A percentile compares a stretch with the other conserved stretches of the same genome.
Conservation (phyloP, 305 asterid genomes). For the Fraxinus angustifolia region DNA sequence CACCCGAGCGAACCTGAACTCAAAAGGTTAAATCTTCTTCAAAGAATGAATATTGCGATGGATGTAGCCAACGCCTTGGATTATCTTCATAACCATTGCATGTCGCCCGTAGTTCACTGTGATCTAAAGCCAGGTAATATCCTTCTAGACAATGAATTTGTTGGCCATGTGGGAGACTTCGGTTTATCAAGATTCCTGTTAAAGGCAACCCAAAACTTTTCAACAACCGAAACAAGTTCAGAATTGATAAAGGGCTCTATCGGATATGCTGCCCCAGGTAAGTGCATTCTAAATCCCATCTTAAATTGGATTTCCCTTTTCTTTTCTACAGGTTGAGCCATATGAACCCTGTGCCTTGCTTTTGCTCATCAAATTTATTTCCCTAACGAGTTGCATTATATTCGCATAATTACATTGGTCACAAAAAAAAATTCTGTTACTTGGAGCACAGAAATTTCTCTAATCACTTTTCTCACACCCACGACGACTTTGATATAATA, state of each 20-base stretch:
- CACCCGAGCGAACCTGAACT: conserved; percentile 5
- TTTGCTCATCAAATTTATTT: not conserved
- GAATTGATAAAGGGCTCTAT: conserved; percentile 14
- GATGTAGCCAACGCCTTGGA: conserved; percentile 24
- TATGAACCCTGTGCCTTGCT: not conserved
- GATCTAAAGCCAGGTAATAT: conserved; percentile 34
- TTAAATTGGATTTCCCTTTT: not conserved
- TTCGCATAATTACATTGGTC: not conserved
- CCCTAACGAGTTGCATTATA: not conserved
- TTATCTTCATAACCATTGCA: conserved; percentile 28
- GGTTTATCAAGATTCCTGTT: conserved; percentile 20
- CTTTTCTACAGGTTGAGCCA: not conserved
- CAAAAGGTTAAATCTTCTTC: not conserved
- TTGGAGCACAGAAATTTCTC: not conserved
- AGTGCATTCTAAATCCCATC: not conserved
- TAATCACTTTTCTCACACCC: not conserved
- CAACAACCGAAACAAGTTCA: conserved; percentile 16
- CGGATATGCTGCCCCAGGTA: conserved; percentile 27
- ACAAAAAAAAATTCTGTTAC: not conserved
- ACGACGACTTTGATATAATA: not conserved
- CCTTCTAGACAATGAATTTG: conserved; percentile 24
- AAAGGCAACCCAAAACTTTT: not conserved
- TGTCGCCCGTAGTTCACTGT: conserved; percentile 22
- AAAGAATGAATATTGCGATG: conserved; percentile 23
- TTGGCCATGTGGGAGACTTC: conserved; percentile 21